phyloP scores from a whole-genome alignment of 352 stramenopile genomes.

The Phytophthora parvispora region DNA sequence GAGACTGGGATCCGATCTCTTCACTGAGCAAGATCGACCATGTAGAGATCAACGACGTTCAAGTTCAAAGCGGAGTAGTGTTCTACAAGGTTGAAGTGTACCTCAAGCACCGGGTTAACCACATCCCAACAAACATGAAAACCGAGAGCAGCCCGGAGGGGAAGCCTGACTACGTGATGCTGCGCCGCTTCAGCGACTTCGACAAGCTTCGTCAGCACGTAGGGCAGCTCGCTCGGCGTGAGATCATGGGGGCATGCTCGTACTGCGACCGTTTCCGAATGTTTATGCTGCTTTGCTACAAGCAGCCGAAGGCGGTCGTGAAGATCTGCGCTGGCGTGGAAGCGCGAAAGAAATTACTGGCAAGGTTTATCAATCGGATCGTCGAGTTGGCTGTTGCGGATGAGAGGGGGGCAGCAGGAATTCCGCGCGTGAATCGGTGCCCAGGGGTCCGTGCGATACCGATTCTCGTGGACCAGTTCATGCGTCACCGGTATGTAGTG shows the following conservation, averaged over 20 bases:
- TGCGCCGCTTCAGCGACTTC: conserved; percentile 40
- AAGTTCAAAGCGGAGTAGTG: conserved; percentile 42
- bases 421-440: conserved; percentile 7
- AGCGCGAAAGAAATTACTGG: conserved; percentile 49
- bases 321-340: conserved; percentile 39
- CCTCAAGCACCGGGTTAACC: conserved; percentile 48
- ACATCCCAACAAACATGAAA: conserved; percentile 54
- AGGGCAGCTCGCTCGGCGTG: conserved; percentile 17
- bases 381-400: conserved; percentile 26
- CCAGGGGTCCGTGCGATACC: conserved; percentile 25
- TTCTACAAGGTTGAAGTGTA: conserved; percentile 62
- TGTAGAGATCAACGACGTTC: conserved; percentile 40
- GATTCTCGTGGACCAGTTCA: conserved; percentile 32
- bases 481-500: conserved; percentile 13
- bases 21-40: conserved; percentile 41
- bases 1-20: conserved; percentile 13
- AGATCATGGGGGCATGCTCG: conserved; percentile 22
- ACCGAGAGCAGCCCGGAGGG: not conserved
- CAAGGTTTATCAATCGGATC: conserved; percentile 37
- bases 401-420: not conserved
- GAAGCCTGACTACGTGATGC: conserved; percentile 36
- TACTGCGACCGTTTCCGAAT: conserved; percentile 37
- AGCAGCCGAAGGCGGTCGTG: conserved; percentile 39
- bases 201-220: conserved; percentile 31
- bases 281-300: conserved; percentile 32